A percentile compares a stretch with the other conserved stretches of the same genome.
These are phyloP conservation scores for Gossypium arboreum DNA, from an alignment of 345 rosid species.

Conservation along the genomic window DNA sequence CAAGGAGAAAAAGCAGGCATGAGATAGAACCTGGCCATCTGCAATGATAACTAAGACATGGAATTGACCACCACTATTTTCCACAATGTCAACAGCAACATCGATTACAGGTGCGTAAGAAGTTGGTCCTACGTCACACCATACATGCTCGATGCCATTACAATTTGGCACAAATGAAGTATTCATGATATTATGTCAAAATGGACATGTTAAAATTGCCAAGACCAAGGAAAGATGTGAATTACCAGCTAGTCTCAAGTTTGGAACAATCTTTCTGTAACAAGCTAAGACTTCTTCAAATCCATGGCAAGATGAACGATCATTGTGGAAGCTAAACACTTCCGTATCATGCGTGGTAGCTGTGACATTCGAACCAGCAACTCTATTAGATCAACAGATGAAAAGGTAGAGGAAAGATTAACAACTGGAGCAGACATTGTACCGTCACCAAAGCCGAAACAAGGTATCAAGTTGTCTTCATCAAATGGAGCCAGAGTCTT, in stretches of 20 bases:
- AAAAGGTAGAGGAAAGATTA: not conserved
- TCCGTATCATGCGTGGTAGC: constrained; percentile 73
- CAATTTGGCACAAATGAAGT: constrained; percentile 2
- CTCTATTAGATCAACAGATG: not conserved
- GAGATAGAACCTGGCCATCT: constrained; percentile 68
- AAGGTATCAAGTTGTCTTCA: constrained; percentile 78
- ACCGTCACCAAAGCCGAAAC: constrained; percentile 92
- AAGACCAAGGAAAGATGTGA: constrained; percentile 4
- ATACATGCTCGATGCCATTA: constrained; percentile 11
- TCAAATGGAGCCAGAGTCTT: constrained; percentile 79
- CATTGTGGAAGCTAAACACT: constrained; percentile 68
- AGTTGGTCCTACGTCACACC: constrained; percentile 55
- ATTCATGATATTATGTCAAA: not conserved
- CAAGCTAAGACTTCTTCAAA: constrained; percentile 81
- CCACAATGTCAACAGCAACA: constrained; percentile 63
- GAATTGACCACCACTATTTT: constrained; percentile 62
- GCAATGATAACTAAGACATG: constrained; percentile 74
- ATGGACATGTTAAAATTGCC: not conserved
- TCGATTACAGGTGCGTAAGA: constrained; percentile 70
- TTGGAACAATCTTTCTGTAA: constrained; percentile 55
- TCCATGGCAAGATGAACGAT: constrained; percentile 73
- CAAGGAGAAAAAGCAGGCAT: not conserved
- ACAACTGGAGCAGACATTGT: constrained; percentile 2
- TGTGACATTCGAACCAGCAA: constrained; percentile 16
- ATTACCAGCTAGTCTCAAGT: constrained; percentile 59